phyloP scores from a whole-genome alignment of 2,329 filamentous ascomycete species.

The Sporothrix mexicana region DNA sequence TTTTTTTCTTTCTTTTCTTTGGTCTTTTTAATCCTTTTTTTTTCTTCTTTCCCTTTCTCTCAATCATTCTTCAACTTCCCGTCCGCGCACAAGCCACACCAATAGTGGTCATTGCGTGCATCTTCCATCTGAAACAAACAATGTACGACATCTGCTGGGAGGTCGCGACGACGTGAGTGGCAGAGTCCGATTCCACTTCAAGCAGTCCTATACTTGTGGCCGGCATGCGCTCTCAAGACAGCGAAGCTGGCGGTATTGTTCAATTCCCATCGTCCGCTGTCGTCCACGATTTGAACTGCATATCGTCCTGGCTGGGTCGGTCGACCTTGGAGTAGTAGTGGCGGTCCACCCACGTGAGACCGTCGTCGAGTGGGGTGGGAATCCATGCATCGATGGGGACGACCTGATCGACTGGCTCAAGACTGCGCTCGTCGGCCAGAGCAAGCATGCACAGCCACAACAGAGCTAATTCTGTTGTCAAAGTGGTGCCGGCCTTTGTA shows the following conservation, averaged over 20 bases:
- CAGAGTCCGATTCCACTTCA: too few relatives aligned
- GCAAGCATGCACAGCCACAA: slow-evolving; percentile 2
- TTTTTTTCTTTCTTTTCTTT: too few relatives aligned
- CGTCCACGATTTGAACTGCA: not conserved
- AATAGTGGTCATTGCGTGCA: too few relatives aligned
- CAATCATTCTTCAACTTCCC: too few relatives aligned
- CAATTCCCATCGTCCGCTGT: not conserved
- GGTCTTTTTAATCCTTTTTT: too few relatives aligned
- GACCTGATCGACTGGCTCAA: not conserved
- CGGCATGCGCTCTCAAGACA: not conserved
- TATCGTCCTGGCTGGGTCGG: not conserved
- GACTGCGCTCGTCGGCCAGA: not conserved
- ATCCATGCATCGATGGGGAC: not conserved
- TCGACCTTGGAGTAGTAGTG: not conserved
- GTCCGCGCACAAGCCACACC: too few relatives aligned
- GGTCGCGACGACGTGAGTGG: too few relatives aligned
- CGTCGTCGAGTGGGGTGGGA: not conserved
- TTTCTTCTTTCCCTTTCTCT: too few relatives aligned
- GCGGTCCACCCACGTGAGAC: not conserved
- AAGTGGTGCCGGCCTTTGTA: not conserved
- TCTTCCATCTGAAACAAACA: too few relatives aligned
- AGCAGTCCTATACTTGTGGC: too few relatives aligned
- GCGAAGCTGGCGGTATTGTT: not conserved
- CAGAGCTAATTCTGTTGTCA: not conserved
- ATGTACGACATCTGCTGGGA: too few relatives aligned